Base-by-base conservation (phyloP, 257 asterid species). In the Scutellaria barbata region DNA sequence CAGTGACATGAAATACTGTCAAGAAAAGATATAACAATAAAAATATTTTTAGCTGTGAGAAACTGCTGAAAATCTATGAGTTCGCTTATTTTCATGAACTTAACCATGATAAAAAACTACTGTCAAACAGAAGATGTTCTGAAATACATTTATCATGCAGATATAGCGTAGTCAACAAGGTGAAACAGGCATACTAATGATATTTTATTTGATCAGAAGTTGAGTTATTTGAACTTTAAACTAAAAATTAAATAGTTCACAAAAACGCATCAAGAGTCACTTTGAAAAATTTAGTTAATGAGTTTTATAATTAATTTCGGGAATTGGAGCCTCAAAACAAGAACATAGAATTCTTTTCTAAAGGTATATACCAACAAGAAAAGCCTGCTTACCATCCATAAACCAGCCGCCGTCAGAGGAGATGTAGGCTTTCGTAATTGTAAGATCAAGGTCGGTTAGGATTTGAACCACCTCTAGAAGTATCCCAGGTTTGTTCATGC, bases 361-460 rank as follows among this genome's bases (percentile, higher is more conserved):
- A 25, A 30, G 71, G 16, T 77, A 54, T 53, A 50, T 51, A 62
- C 25, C 63, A 30, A 43, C 39, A 43, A 57, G 67, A 67, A 68
- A 54, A 53, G 48, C 55, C 60, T 10, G 60, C 83, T 14, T 82
- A 95, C 99, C 99, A 70, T 95, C 98, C 99, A 95, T 95, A 89
- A 95, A 95, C 99, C 99, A 95, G 35, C 96, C 92, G 11, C 99
- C 99, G 66, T 95, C 99, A 40, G 99, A 95, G 74, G 96, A 95
- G 72, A 95, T 82, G 81, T 95, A 95, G 25, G 99, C 99, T 83
- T 95, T 95, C 74, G 96, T 92, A 63, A 95, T 92, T 63, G 87
- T 79, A 63, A 95, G 96, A 80, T 95, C 96, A 18, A 95, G 89
- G 67, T 95, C 99, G 0, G 96, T 81, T n/a, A 95, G 92, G 72